Percentiles rank a stretch among this genome's conserved stretches.
Evolutionary conservation across 345 rosid species (phyloP).

Genomic region (Jatropha curcas): DNA sequence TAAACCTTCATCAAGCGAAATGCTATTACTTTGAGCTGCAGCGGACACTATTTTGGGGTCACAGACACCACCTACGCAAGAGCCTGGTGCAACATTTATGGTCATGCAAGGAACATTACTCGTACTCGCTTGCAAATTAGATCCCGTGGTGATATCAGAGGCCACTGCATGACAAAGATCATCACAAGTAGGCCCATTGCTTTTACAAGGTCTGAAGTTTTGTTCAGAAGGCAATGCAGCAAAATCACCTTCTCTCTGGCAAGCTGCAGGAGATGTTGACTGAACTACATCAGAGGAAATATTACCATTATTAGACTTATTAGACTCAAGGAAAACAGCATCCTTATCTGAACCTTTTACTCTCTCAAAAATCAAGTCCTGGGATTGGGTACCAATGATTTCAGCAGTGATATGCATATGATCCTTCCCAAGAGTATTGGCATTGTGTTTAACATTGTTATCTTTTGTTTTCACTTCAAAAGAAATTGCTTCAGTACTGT

Average conservation of each 20-base stretch:
- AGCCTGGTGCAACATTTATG: not conserved
- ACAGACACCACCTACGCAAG: conserved; percentile 10
- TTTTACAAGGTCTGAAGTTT: not conserved
- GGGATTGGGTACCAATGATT: conserved; percentile 5
- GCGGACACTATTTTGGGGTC: not conserved
- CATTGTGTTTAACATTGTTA: conserved; percentile 4
- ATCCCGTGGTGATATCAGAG: conserved; percentile 1
- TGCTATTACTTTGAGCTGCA: not conserved
- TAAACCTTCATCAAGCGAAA: conserved; percentile 11
- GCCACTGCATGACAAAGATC: not conserved
- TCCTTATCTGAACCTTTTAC: not conserved
- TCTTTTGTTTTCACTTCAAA: conserved; percentile 12
- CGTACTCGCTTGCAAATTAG: not conserved
- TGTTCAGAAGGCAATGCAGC: not conserved
- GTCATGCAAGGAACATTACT: not conserved
- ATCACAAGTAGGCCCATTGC: conserved; percentile 6
- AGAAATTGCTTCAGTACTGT: not conserved
- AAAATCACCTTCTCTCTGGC: too few relatives aligned
- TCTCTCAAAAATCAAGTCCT: conserved; percentile 3
- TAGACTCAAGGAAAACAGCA: not conserved
- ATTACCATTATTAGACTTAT: conserved; percentile 3
- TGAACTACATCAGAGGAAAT: conserved; percentile 1
- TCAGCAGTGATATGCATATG: not conserved
- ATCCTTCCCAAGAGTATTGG: not conserved
- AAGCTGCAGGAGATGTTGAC: not conserved